Base-by-base conservation (phyloP, 2,329 filamentous ascomycete genomes). In the Sporothrix luriei region DNA sequence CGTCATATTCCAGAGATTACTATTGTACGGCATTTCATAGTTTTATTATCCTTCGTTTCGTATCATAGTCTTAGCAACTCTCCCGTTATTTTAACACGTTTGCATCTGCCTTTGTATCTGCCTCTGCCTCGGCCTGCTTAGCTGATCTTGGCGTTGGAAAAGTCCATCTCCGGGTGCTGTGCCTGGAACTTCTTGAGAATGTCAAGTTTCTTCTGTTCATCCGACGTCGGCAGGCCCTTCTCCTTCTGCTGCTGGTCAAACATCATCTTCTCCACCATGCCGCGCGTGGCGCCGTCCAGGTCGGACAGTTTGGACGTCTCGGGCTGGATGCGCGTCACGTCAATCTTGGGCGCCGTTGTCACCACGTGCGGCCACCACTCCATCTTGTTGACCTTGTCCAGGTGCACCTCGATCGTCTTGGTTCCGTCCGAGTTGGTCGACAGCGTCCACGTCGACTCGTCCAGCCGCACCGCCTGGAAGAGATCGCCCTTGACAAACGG, bases 251-350 rank as follows among this genome's bases (percentile, higher is more conserved):
- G 86, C 85, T 99, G 95, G 83, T 99, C 95, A 77, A 87, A 99
- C 95, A 99, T 99, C 95, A 99, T 99, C 88, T 99, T 99, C 88
- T 99, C 95, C 57, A 99, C 95, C 94, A 99, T 98, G 71, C 89
- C 87, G 73, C 95, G 87, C 68, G 95, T 99, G 84, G 97, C 91
- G 72, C 95, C 95, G 78, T 98, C 94, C 74, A 99, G 84, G 79
- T 99, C 95, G 70, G 91, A 90, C 76, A 99, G 84, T 80, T 93
- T 97, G 78, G 90, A 94, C 78, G 91, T 94, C 82, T 98, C 95
- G 26, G 95, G 95, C 78, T 90, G 88, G 80, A 99, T 98, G 84
- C 97, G 97, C 76, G 90, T 90, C 48, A 96, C 93, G 82, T 99
- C 95, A 80, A 99, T 97, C 81, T 90, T 91, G 73, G 95, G 95